phyloP scores from a whole-genome alignment of 805 yeast genomes.

The Saccharomycopsis guyanensis region DNA sequence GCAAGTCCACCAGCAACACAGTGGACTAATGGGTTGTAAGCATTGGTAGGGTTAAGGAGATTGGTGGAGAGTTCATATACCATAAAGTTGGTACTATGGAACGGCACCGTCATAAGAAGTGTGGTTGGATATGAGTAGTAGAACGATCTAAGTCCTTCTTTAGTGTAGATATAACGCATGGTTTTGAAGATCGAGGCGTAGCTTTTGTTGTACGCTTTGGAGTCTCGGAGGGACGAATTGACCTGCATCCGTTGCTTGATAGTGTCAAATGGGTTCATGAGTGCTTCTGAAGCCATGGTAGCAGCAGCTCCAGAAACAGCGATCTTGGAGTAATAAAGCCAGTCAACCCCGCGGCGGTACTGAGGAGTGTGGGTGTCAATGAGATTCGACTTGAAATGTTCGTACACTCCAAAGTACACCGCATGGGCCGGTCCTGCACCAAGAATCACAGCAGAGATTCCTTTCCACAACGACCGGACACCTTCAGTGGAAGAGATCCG shows the following conservation, averaged over 20 bases:
- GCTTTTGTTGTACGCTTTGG: slow-evolving; percentile 24
- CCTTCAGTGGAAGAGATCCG: slow-evolving; percentile 82
- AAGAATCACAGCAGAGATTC: slow-evolving; percentile 80
- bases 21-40: slow-evolving; percentile 84
- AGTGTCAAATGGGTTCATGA: slow-evolving; percentile 96
- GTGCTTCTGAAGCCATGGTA: slow-evolving; percentile 82
- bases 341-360: slow-evolving; percentile 28
- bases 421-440: slow-evolving; percentile 99
- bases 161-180: slow-evolving; percentile 42
- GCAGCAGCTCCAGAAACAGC: slow-evolving; percentile 90
- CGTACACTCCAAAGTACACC: slow-evolving; percentile 87
- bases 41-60: slow-evolving; percentile 64
- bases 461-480: slow-evolving; percentile 83
- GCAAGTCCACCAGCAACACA: slow-evolving; percentile 90
- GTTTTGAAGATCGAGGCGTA: slow-evolving; percentile 27
- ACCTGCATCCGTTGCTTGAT: slow-evolving; percentile 92
- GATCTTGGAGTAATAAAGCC: slow-evolving; percentile 19
- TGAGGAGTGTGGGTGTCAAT: slow-evolving; percentile 44
- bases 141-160: slow-evolving; percentile 71
- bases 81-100: slow-evolving; percentile 89
- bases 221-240: slow-evolving; percentile 25
- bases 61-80: slow-evolving; percentile 71
- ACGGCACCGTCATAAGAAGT: slow-evolving; percentile 82
- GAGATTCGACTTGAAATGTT: slow-evolving; percentile 43
- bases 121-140: slow-evolving; percentile 93